phyloP scores from a whole-genome alignment of 2,329 filamentous ascomycete species.

The Diaporthe batatas region DNA sequence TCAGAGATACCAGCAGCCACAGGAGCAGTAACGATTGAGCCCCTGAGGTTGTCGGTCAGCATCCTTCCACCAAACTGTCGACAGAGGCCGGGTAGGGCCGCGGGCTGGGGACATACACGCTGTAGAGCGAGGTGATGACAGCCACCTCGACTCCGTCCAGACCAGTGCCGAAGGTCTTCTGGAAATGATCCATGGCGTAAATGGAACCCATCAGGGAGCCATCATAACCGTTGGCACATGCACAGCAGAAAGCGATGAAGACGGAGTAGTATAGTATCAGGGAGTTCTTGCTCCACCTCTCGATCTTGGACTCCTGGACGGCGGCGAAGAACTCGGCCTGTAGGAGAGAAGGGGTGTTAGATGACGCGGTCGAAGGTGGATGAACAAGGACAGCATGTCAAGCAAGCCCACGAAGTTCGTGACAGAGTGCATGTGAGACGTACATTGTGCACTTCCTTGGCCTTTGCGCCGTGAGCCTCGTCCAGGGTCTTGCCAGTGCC shows the following conservation, averaged over 20 bases:
- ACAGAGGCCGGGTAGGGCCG: background rate
- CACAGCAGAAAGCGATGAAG: conserved; percentile 60
- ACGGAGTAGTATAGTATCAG: conserved; percentile 59
- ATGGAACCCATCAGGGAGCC: conserved; percentile 60
- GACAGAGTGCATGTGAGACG: conserved; percentile 41
- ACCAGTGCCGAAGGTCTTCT: conserved; percentile 55
- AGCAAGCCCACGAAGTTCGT: background rate
- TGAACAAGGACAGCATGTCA: background rate
- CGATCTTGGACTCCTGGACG: conserved; percentile 60
- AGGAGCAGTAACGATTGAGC: conserved; percentile 56
- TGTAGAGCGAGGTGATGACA: conserved; percentile 61
- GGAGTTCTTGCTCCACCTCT: conserved; percentile 57
- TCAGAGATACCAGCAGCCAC: conserved; percentile 61
- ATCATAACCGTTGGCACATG: conserved; percentile 64
- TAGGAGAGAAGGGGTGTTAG: conserved; percentile 33
- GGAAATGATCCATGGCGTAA: conserved; percentile 60
- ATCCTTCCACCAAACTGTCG: background rate
- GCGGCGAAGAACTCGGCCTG: conserved; percentile 64
- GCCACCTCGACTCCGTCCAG: conserved; percentile 56
- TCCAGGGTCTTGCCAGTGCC: conserved; percentile 48
- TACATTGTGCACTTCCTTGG: conserved; percentile 58
- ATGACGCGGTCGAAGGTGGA: background rate
- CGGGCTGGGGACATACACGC: conserved; percentile 54
- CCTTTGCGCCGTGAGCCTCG: conserved; percentile 51
- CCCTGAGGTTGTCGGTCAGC: conserved; percentile 49